Conservation (phyloP, 2,329 filamentous ascomycete genomes). For the Incumbomyces delicatus region DNA sequence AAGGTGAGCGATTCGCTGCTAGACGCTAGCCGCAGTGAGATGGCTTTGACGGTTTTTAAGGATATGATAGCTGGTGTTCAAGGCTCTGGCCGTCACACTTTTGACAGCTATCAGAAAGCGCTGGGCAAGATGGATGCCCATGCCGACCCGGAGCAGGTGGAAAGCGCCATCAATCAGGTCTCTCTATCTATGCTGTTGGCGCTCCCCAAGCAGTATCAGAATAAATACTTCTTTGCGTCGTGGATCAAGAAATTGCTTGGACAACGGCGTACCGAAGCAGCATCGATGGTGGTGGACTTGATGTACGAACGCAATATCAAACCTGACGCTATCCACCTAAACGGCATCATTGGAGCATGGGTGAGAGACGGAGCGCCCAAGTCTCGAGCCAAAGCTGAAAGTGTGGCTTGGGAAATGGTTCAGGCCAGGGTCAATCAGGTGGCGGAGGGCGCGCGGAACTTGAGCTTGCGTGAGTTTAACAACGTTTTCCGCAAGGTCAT, state of each 20-base stretch:
- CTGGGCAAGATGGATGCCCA: slow-evolving; percentile 1
- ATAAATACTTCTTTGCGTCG: slow-evolving; percentile 76
- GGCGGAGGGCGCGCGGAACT: slow-evolving; percentile 21
- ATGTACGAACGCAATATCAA: slow-evolving; percentile 62
- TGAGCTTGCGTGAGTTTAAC: neutral
- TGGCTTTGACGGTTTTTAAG: slow-evolving; percentile 67
- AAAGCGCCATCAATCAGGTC: slow-evolving; percentile 37
- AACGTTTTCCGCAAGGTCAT: slow-evolving; percentile 4
- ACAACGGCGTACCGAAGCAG: slow-evolving; percentile 59
- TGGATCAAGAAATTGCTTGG: slow-evolving; percentile 81
- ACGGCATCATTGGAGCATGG: slow-evolving; percentile 72
- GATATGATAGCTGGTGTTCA: slow-evolving; percentile 71
- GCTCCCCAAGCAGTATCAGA: slow-evolving; percentile 47
- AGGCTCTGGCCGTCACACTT: slow-evolving; percentile 34
- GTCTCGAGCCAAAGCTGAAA: slow-evolving; percentile 53
- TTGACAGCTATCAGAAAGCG: slow-evolving; percentile 34
- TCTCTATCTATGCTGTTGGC: slow-evolving; percentile 41
- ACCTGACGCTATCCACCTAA: slow-evolving; percentile 66
- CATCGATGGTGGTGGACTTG: slow-evolving; percentile 61
- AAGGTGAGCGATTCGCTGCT: slow-evolving; percentile 62
- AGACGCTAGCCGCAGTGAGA: slow-evolving; percentile 51
- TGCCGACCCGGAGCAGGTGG: slow-evolving; percentile 22
- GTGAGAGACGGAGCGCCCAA: slow-evolving; percentile 51
- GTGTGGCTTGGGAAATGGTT: slow-evolving; percentile 69
- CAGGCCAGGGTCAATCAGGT: slow-evolving; percentile 56